Evolutionary conservation across 345 rosid genomes (phyloP).

Genomic region (Jatropha curcas): DNA sequence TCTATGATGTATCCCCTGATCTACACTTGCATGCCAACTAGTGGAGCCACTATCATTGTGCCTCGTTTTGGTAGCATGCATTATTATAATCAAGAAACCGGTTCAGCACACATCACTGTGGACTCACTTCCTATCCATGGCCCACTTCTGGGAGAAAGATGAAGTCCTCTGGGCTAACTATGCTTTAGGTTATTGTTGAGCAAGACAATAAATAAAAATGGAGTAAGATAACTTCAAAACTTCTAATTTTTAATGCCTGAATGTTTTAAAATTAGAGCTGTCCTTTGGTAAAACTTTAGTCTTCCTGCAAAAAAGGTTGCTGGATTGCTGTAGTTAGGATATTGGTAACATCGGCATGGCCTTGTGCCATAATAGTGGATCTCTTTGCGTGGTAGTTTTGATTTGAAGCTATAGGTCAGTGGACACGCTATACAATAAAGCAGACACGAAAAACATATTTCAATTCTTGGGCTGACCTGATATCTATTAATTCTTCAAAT

Average conservation of each 20-base stretch:
- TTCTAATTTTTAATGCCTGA: too few relatives aligned
- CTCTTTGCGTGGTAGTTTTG: too few relatives aligned
- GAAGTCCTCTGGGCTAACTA: neutral
- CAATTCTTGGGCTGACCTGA: neutral
- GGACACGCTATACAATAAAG: too few relatives aligned
- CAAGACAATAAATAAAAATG: neutral
- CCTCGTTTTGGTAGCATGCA: neutral
- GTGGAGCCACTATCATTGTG: neutral
- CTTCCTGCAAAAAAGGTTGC: too few relatives aligned
- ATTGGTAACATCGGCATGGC: too few relatives aligned
- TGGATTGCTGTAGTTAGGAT: too few relatives aligned
- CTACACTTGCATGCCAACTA: neutral
- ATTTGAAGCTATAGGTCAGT: too few relatives aligned
- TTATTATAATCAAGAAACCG: neutral
- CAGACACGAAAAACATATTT: neutral
- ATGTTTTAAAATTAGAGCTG: too few relatives aligned
- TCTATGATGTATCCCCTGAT: neutral
- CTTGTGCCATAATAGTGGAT: too few relatives aligned
- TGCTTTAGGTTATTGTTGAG: neutral
- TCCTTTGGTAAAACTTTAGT: too few relatives aligned
- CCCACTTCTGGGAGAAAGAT: neutral
- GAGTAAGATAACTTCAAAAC: too few relatives aligned
- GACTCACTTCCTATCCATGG: neutral
- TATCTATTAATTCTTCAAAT: too few relatives aligned
- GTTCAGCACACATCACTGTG: neutral